Base-by-base conservation (phyloP, 2,329 filamentous ascomycete genomes). In the Lasiodiplodia citricola region DNA sequence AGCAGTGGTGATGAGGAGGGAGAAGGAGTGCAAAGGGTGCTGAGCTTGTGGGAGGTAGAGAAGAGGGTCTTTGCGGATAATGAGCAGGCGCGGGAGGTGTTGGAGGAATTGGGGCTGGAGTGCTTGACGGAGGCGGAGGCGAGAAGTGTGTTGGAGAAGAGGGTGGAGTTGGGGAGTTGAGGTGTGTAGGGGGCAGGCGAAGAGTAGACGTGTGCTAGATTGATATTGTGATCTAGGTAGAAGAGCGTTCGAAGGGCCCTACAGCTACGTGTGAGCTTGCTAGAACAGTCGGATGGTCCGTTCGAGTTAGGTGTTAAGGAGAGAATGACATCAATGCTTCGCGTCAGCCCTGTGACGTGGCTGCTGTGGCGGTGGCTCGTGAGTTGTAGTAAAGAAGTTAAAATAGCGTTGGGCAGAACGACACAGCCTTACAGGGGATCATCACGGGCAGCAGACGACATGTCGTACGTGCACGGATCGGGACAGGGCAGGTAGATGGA, bases 81-180 rank as follows among this genome's bases (percentile, higher is more conserved):
- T 67, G 78, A 82, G 70, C 78, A 78, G 56, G 83, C 83, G 5
- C 76, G 83, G 67, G 78, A 83, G 74, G 84, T 88, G 47, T 77
- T 94, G 23, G 87, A 89, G 69, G 85, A 87, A 73, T 77, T 94
- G 70, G 87, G 85, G 0, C 78, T 93, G 23, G 84, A 87, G 60
- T 81, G 83, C 25, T 74, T 94, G 72, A 88, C 85, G 6, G 89
- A 91, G 65, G 84, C 83, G 23, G 89, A 90, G 71, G 91, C 91
- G 14, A 85, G 91, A 72, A 83, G 86, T 68, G 88, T 94, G 67
- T 75, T 94, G 75, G 85, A 90, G 78, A 84, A 87, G 71, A 84
- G 91, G 72, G 87, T 93, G 0, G 91, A 94, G 76, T 74, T 84
- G 67, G 76, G 77, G 11, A 79, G 78, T 18, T 80, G 14, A 28